Conservation (phyloP, 257 asterid species). For the Rubia yunnanensis region DNA sequence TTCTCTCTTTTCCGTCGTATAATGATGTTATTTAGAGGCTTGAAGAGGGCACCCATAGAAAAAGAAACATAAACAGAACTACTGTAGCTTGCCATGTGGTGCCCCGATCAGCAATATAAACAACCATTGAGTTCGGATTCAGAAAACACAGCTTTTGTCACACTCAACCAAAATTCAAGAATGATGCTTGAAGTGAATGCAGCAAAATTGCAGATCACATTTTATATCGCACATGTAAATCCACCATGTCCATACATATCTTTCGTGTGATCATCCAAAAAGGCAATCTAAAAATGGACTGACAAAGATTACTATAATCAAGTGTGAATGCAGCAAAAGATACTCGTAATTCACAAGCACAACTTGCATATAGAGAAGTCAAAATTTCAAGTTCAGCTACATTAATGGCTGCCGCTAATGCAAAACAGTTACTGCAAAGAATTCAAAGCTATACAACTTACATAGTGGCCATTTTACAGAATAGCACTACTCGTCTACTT, state of each 20-base stretch:
- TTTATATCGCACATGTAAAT: too few relatives aligned
- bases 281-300: neutral
- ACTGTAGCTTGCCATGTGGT: constrained; percentile 9
- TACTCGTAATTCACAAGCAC: neutral
- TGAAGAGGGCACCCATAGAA: constrained; percentile 10
- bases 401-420: too few relatives aligned
- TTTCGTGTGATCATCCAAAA: neutral
- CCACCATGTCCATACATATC: neutral
- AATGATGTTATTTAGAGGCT: neutral
- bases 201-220: neutral
- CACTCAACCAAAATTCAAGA: neutral
- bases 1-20: constrained; percentile 15
- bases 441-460: neutral
- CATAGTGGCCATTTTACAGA: constrained; percentile 2
- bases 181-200: neutral
- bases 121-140: neutral
- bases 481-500: neutral
- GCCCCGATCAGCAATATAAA: constrained; percentile 11
- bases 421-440: too few relatives aligned
- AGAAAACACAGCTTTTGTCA: neutral
- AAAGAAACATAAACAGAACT: constrained; percentile 8
- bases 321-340: neutral
- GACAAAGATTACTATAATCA: neutral
- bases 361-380: too few relatives aligned
- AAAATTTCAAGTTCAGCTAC: too few relatives aligned